These are phyloP conservation scores for Juglanconis juglandina DNA, from an alignment of 2,329 filamentous ascomycete species.

Conservation along the genomic window DNA sequence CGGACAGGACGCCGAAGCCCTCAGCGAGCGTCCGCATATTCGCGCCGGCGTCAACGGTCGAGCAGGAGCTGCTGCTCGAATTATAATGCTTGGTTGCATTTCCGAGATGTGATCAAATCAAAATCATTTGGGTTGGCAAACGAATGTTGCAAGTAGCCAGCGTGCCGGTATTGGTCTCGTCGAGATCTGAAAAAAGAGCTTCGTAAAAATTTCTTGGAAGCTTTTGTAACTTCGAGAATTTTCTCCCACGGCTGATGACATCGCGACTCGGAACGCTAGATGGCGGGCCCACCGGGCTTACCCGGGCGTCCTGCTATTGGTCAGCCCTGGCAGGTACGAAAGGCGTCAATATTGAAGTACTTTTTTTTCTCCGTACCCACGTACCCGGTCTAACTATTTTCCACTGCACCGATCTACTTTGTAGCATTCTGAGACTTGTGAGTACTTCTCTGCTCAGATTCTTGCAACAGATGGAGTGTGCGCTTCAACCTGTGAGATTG, in stretches of 20 bases:
- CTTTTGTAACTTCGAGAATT: background rate
- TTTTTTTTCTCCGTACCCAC: background rate
- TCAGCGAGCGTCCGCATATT: conserved; percentile 27
- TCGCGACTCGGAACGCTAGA: background rate
- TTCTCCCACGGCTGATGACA: background rate
- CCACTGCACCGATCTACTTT: too few species aligned
- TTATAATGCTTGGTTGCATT: conserved; percentile 33
- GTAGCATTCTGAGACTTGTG: too few species aligned
- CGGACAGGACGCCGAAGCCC: conserved; percentile 22
- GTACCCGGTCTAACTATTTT: too few species aligned
- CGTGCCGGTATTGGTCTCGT: background rate
- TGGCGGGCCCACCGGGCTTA: background rate
- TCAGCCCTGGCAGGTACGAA: background rate
- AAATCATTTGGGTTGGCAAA: conserved; percentile 9
- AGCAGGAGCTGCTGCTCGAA: conserved; percentile 31
- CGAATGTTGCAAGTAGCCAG: background rate
- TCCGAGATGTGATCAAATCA: conserved; percentile 10
- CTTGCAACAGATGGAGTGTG: too few species aligned
- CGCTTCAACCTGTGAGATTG: too few species aligned
- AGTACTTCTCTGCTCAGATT: too few species aligned
- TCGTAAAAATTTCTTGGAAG: background rate
- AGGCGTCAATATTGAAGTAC: background rate
- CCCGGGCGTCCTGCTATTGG: background rate
- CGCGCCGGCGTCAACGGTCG: conserved; percentile 30
- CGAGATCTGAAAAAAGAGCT: background rate